phyloP scores from a whole-genome alignment of 495 filamentous ascomycete genomes.

The Aspergillus hancockii region DNA sequence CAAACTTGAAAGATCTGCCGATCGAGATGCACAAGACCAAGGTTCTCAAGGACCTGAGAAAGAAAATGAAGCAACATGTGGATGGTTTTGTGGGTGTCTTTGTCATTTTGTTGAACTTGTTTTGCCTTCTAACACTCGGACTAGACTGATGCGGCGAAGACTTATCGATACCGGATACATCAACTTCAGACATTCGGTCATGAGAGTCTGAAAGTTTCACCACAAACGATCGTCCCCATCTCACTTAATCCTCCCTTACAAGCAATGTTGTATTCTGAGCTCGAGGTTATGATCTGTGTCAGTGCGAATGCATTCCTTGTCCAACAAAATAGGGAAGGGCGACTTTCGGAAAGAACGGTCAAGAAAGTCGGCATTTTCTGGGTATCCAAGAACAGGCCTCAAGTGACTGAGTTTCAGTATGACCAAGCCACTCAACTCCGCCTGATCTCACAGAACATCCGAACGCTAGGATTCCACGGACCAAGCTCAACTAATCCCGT shows the following conservation, averaged over 20 bases:
- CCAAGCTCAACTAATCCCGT: conserved; percentile 38
- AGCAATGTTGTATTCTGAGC: conserved; percentile 52
- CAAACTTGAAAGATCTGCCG: conserved; percentile 29
- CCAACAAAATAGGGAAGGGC: conserved; percentile 46
- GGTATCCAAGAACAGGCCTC: conserved; percentile 52
- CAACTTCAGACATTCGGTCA: conserved; percentile 16
- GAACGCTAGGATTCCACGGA: conserved; percentile 51
- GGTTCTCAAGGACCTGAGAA: conserved; percentile 39
- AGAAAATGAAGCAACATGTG: conserved; percentile 50
- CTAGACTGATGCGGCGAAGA: conserved; percentile 26
- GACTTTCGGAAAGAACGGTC: conserved; percentile 48
- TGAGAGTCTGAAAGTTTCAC: conserved; percentile 16
- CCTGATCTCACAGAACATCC: conserved; percentile 51
- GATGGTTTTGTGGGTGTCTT: conserved; percentile 42
- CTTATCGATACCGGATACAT: too few relatives aligned
- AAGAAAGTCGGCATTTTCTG: conserved; percentile 46
- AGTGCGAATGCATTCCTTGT: conserved; percentile 53
- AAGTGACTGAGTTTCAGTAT: conserved; percentile 57
- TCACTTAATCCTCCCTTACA: conserved; percentile 48
- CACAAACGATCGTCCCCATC: conserved; percentile 35
- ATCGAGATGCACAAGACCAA: conserved; percentile 33
- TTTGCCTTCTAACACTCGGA: conserved; percentile 5
- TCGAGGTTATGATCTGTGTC: conserved; percentile 56
- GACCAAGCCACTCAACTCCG: conserved; percentile 57
- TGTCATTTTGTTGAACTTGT: neutral